phyloP scores from a whole-genome alignment of 768 basidiomycete genomes.

The Russula abietina region DNA sequence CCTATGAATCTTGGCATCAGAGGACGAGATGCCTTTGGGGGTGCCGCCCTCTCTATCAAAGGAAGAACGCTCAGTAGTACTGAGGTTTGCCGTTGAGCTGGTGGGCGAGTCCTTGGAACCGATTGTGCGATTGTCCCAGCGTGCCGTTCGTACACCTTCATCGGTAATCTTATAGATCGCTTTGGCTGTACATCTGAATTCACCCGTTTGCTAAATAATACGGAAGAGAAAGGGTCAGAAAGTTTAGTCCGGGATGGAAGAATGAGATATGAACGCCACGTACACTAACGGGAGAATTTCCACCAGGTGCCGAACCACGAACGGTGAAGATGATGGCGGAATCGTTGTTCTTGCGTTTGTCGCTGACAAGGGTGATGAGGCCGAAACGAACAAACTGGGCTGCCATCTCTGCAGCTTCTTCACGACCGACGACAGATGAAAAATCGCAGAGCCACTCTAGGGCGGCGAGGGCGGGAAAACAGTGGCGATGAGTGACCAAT shows the following conservation, averaged over 20 bases:
- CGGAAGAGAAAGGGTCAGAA: constrained; percentile 10
- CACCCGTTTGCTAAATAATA: constrained; percentile 69
- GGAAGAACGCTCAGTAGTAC: constrained; percentile 43
- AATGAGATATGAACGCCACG: constrained; percentile 29
- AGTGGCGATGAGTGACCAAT: constrained; percentile 50
- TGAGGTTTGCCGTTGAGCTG: constrained; percentile 58
- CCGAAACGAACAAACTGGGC: constrained; percentile 97
- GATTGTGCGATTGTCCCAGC: constrained; percentile 58
- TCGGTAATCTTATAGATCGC: constrained; percentile 94
- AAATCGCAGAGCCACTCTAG: constrained; percentile 98
- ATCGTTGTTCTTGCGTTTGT: constrained; percentile 86
- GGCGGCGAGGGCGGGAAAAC: constrained; percentile 81
- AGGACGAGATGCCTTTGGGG: constrained; percentile 32
- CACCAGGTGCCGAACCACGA: constrained; percentile 69
- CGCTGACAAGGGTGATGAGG: constrained; percentile 80
- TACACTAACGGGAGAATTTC: constrained; percentile 70
- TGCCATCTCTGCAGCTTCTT: constrained; percentile 96
- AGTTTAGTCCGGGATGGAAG: constrained; percentile 12
- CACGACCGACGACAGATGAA: constrained; percentile 89
- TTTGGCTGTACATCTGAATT: constrained; percentile 94
- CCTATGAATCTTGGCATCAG: constrained; percentile 65
- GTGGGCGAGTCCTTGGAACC: constrained; percentile 52
- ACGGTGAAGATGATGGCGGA: constrained; percentile 92
- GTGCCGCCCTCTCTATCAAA: constrained; percentile 45
- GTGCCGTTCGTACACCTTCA: constrained; percentile 78